A percentile compares a stretch with the other conserved stretches of the same genome.
Conservation (phyloP, 2,329 filamentous ascomycete genomes). For the Colletotrichum noveboracense region DNA sequence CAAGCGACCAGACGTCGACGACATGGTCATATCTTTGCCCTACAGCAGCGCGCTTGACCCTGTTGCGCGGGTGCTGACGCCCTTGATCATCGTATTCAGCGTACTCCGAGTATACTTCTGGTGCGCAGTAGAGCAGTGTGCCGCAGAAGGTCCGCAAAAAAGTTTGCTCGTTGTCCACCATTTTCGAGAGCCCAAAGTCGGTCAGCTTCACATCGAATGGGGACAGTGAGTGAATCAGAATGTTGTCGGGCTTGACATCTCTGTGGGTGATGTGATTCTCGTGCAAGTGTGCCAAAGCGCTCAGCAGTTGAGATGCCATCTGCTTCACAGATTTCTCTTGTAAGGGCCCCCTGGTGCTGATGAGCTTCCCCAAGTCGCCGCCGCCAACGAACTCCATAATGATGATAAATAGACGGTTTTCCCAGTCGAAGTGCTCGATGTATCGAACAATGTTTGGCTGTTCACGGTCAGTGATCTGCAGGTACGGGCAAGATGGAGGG, state of each 20-base stretch:
- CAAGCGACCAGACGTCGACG: constrained; percentile 96
- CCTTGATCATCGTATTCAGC: constrained; percentile 72
- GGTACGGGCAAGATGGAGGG: background rate
- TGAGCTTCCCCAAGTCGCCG: constrained; percentile 81
- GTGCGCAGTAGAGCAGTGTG: constrained; percentile 93
- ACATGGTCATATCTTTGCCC: constrained; percentile 83
- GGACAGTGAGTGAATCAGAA: constrained; percentile 75
- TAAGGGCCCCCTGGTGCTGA: constrained; percentile 67
- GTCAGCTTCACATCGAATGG: constrained; percentile 89
- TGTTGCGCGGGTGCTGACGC: constrained; percentile 67
- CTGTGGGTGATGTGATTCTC: constrained; percentile 89
- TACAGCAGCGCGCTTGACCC: constrained; percentile 58
- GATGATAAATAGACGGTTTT: constrained; percentile 86
- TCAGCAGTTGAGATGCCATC: constrained; percentile 78
- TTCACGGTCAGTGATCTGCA: background rate
- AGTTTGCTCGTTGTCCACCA: constrained; percentile 86
- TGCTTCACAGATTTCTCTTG: constrained; percentile 71
- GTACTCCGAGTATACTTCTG: constrained; percentile 88
- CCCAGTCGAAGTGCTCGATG: constrained; percentile 85
- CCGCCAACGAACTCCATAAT: constrained; percentile 91
- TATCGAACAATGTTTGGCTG: constrained; percentile 91
- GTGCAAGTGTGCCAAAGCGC: constrained; percentile 87
- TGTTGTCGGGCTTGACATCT: constrained; percentile 99
- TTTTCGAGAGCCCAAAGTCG: constrained; percentile 96
- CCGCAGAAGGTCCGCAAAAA: constrained; percentile 97